Percentiles rank a stretch among this genome's conserved stretches.
Conservation (phyloP, 495 filamentous ascomycete genomes). For the Pseudotulostoma volvatum region DNA sequence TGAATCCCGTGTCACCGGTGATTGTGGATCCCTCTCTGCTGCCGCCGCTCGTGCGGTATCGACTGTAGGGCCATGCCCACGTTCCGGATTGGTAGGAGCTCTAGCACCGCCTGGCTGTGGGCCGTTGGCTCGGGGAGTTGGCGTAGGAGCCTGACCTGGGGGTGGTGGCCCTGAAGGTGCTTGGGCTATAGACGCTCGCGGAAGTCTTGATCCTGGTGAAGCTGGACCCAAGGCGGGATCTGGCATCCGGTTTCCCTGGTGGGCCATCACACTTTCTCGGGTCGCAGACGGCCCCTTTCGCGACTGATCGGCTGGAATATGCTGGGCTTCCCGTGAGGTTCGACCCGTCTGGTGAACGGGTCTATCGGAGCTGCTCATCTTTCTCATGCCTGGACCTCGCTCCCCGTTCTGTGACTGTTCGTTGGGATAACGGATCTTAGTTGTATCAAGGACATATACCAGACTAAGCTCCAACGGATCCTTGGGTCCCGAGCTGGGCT, state of each 20-base stretch:
- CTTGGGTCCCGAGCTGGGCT: conserved; percentile 73
- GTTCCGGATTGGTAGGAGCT: conserved; percentile 39
- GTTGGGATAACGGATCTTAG: conserved; percentile 87
- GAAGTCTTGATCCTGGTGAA: conserved; percentile 43
- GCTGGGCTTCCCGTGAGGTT: conserved; percentile 47
- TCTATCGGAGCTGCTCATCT: conserved; percentile 24
- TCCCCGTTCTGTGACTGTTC: conserved; percentile 43
- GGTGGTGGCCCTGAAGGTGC: conserved; percentile 73
- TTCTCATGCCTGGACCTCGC: conserved; percentile 16
- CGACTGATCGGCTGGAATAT: conserved; percentile 35
- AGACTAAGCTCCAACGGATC: conserved; percentile 72
- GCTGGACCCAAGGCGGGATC: conserved; percentile 19
- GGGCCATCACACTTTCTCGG: conserved; percentile 38
- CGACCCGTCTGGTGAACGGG: conserved; percentile 19
- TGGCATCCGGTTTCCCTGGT: conserved; percentile 16
- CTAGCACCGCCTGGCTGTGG: conserved; percentile 23
- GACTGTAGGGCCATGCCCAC: conserved; percentile 32
- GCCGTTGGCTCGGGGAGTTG: conserved; percentile 47
- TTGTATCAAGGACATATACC: conserved; percentile 82
- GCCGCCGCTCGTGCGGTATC: conserved; percentile 32
- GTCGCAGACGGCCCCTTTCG: conserved; percentile 33
- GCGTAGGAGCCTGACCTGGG: conserved; percentile 68
- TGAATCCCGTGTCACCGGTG: conserved; percentile 36
- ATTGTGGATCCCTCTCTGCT: conserved; percentile 34
- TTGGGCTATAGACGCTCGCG: conserved; percentile 51